Percentiles rank a stretch among this genome's conserved stretches.
Evolutionary conservation across 768 basidiomycete genomes (phyloP).

Genomic region (Cystobasidium tubakii): DNA sequence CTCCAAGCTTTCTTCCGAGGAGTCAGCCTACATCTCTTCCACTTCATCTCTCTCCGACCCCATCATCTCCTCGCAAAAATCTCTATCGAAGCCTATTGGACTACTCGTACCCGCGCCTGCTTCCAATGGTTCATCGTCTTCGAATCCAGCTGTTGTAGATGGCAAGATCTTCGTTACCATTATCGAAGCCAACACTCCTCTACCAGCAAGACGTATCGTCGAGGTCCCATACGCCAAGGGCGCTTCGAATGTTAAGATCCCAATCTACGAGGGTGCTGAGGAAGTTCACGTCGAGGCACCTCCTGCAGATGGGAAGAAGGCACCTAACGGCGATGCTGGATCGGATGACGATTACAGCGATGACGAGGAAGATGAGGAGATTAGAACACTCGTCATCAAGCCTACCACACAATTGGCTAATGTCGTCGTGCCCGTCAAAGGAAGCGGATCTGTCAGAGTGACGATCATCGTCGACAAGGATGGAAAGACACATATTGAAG

Average conservation of each 20-base stretch:
- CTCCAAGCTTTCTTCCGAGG: constrained; percentile 38
- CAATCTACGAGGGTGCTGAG: constrained; percentile 49
- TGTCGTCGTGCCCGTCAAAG: constrained; percentile 43
- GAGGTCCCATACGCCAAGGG: constrained; percentile 50
- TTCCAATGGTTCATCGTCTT: constrained; percentile 42
- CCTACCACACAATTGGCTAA: constrained; percentile 43
- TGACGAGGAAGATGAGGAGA: constrained; percentile 48
- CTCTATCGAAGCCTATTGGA: constrained; percentile 49
- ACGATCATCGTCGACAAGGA: constrained; percentile 43
- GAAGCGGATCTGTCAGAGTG: constrained; percentile 33
- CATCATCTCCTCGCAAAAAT: constrained; percentile 8
- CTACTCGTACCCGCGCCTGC: constrained; percentile 49
- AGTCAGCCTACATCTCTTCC: background rate
- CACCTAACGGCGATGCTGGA: constrained; percentile 28
- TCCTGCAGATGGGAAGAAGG: constrained; percentile 33
- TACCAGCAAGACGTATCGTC: constrained; percentile 51
- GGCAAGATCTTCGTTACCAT: constrained; percentile 44
- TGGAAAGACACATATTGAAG: constrained; percentile 42
- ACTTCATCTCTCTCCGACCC: constrained; percentile 11
- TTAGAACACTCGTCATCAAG: constrained; percentile 42
- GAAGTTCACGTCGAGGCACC: constrained; percentile 41
- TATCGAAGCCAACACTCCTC: constrained; percentile 45
- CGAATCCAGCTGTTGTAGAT: constrained; percentile 37
- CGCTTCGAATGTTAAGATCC: constrained; percentile 39
- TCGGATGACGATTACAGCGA: constrained; percentile 44